Base-by-base conservation (phyloP, 805 yeast species). In the Candida dajiaensis region DNA sequence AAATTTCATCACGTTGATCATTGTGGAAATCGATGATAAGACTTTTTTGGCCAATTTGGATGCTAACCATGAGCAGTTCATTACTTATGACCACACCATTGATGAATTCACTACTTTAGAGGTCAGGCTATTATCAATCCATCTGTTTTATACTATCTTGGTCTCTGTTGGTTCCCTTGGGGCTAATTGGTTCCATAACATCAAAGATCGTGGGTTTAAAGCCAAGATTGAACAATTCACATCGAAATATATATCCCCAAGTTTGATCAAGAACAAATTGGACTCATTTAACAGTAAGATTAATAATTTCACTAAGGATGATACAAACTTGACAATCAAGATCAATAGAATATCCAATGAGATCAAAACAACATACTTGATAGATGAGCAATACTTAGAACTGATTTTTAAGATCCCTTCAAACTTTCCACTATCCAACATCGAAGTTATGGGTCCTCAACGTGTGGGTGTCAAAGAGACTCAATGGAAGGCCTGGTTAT, bases 401-500 rank as follows among this genome's bases (percentile, higher is more conserved):
- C 77, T 95, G 69, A 76, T 81, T 0, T 80, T 92, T 50, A 73
- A 73, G 39, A 67, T 92, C 8, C 98, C 98, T 0, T 58, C 70
- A 0, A 75, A 79, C 36, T 94, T 81, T 56, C 99, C 99, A 10
- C 74, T 92, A 38, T 76, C 80, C 2, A 83, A 78, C 52, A 83
- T 94, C 10, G 69, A 71, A 9, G 89, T 94, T 1, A 79, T 78
- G 40, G 97, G 97, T 4, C 78, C 89, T 0, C 72, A 79, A 41
- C 72, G 95, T 50, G 75, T 89, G 29, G 98, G 98, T 19, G 95
- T 92, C 15, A 86, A 85, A 52, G 98, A 92, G 56, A 81, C 79
- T 50, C 89, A 87, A 65, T 90, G 97, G 96, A 84, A 88, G 55
- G 89, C 96, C 2, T 94, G 98, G 98, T 68, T 92, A 18, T 71